These are phyloP conservation scores for Fusarium temperatum DNA, from an alignment of 2,329 filamentous ascomycete genomes.

Conservation along the genomic window DNA sequence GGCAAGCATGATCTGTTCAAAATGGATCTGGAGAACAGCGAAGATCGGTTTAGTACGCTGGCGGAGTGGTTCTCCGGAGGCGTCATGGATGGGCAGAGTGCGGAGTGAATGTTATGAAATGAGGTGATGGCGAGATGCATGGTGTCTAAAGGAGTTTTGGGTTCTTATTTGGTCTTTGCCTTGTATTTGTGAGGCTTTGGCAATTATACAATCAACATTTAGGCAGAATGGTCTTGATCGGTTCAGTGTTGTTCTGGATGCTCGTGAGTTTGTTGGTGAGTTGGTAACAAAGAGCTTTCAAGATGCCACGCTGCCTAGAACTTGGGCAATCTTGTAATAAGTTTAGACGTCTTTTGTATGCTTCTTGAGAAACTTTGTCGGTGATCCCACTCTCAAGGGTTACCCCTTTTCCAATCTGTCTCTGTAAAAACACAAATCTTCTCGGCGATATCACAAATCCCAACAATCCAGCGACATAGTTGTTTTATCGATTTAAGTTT, in stretches of 20 bases:
- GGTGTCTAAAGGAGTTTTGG: conserved; percentile 36
- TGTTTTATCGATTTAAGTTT: accelerated
- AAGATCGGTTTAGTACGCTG: conserved; percentile 88
- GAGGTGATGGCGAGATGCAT: conserved; percentile 1
- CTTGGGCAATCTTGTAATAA: too few relatives aligned
- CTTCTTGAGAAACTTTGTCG: not conserved
- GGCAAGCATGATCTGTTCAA: conserved; percentile 90
- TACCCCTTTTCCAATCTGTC: not conserved
- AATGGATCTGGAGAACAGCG: conserved; percentile 77
- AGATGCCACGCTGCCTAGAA: not conserved
- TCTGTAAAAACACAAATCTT: not conserved
- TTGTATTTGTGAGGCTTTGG: not conserved
- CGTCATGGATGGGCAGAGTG: conserved; percentile 72
- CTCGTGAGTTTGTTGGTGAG: not conserved
- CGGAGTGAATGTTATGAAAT: conserved; percentile 38
- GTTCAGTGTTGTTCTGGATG: not conserved
- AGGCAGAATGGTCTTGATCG: conserved; percentile 1
- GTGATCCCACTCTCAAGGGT: accelerated
- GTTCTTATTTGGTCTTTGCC: conserved; percentile 1
- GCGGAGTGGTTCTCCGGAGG: conserved; percentile 95
- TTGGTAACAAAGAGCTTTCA: not conserved
- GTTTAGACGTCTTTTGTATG: not conserved
- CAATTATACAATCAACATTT: not conserved
- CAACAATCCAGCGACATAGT: accelerated
- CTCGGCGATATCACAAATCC: accelerated